A percentile compares a stretch with the other conserved stretches of the same genome.
These are phyloP conservation scores for Euphorbia celastroides DNA, from an alignment of 441 rosid species.

Conservation along the genomic window DNA sequence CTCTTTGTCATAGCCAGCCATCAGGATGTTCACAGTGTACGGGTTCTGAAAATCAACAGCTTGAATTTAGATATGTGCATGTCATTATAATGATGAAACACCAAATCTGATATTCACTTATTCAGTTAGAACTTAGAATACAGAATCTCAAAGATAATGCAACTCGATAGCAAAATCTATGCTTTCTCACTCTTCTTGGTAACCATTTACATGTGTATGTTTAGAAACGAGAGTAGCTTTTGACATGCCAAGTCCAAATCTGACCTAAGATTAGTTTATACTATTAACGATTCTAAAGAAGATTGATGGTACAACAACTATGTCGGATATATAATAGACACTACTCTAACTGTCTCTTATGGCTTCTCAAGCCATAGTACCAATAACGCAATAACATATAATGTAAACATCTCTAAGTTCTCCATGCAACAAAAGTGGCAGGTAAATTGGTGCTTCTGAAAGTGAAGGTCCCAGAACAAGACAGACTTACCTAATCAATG, in stretches of 20 bases:
- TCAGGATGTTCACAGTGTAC: constrained; percentile 74
- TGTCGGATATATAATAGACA: not conserved
- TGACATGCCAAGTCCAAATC: not conserved
- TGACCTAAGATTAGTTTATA: not conserved
- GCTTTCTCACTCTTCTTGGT: no score
- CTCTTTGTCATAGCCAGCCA: constrained; percentile 95
- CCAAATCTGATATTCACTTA: not conserved
- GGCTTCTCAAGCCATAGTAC: not conserved
- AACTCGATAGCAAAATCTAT: no score
- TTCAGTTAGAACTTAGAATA: not conserved
- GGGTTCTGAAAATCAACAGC: constrained; percentile 56
- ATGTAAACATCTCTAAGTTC: not conserved
- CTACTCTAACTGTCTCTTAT: not conserved
- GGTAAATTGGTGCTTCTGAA: not conserved
- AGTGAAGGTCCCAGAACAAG: not conserved
- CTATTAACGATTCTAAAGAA: not conserved
- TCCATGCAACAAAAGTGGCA: not conserved
- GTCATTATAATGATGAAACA: not conserved
- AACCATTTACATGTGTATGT: no score
- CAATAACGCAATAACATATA: no score
- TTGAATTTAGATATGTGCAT: not conserved
- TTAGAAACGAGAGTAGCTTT: not conserved
- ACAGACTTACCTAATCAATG: not conserved
- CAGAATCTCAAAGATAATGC: no score
- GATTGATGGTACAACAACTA: not conserved